Base-by-base conservation (phyloP, 345 rosid species). In the Pugionium dolabratum region DNA sequence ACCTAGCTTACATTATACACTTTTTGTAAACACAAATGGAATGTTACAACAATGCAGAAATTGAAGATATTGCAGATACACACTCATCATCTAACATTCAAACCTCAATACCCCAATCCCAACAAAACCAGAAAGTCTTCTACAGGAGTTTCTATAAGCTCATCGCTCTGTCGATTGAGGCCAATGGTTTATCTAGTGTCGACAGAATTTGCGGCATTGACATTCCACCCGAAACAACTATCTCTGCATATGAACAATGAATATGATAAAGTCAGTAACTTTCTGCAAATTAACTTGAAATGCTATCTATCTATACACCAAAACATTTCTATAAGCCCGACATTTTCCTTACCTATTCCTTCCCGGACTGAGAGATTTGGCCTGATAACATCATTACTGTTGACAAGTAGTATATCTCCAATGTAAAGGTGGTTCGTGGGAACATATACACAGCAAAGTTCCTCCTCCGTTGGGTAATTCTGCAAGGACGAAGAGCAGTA, bases 351-450 rank as follows among this genome's bases (percentile, higher is more conserved):
- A 87, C 99, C 99, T 44, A 95, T 95, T 74, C 98, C 99, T 84
- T 95, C 98, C 40, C 98, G 80, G 61, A 95, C 98, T 0, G 97
- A 95, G 10, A 91, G 84, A 79, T 86, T 91, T 48, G 99, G 99
- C 60, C 99, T 83, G 75, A 95, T 89, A 47, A 91, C 90, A 62
- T 95, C 99, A 45, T 82, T 87, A 61, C 89, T 66, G 75, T 83
- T 87, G 53, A 91, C 79, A 31, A 95, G 85, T 80, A 95, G 86
- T 68, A 95, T 79, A 77, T 95, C 98, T 31, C 98, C 99, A 25
- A 95, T 89, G 78, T 95, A 95, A 45, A 95, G 90, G 86, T 95
- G 99, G 80, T 95, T 95, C 1, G 99, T 91, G 32, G 99, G 99
- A 69, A 95, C 97, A 70, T 95, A 95, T 65, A 95, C 94, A 71